Conservation (phyloP, 1,139 yeast genomes). For the Pichia inconspicua region DNA sequence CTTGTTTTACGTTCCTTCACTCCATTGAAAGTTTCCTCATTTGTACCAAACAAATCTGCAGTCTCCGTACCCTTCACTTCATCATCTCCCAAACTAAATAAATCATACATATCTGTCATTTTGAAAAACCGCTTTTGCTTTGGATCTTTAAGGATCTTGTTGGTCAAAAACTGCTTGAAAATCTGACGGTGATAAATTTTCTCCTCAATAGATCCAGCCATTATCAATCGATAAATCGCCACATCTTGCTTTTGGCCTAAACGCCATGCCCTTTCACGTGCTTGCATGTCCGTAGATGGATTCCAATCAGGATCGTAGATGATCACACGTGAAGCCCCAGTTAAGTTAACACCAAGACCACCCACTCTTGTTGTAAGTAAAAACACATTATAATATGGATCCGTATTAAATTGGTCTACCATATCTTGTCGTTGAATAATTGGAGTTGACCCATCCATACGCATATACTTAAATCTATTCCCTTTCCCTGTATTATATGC, state of each 20-base stretch:
- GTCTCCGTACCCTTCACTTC: slow-evolving; percentile 60
- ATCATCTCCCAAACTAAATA: slow-evolving; percentile 75
- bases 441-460: slow-evolving; percentile 95
- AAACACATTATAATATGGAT: slow-evolving; percentile 53
- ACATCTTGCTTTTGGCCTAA: slow-evolving; percentile 92
- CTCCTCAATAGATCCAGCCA: slow-evolving; percentile 93
- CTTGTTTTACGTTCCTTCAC: slow-evolving; percentile 30
- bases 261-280: slow-evolving; percentile 96
- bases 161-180: slow-evolving; percentile 87
- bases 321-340: slow-evolving; percentile 92
- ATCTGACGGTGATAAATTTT: slow-evolving; percentile 95
- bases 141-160: slow-evolving; percentile 91
- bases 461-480: slow-evolving; percentile 40
- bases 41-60: slow-evolving; percentile 54
- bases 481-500: slow-evolving; percentile 30
- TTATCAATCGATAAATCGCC: slow-evolving; percentile 85
- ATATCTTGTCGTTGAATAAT: slow-evolving; percentile 66
- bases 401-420: slow-evolving; percentile 72
- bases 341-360: slow-evolving; percentile 86
- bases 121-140: slow-evolving; percentile 90
- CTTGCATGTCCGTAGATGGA: slow-evolving; percentile 95
- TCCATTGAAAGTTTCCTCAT: slow-evolving; percentile 34
- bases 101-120: slow-evolving; percentile 82
- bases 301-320: slow-evolving; percentile 98
- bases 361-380: slow-evolving; percentile 90